Conservation (phyloP, 2,329 filamentous ascomycete species). For the Fusarium torulosum region DNA sequence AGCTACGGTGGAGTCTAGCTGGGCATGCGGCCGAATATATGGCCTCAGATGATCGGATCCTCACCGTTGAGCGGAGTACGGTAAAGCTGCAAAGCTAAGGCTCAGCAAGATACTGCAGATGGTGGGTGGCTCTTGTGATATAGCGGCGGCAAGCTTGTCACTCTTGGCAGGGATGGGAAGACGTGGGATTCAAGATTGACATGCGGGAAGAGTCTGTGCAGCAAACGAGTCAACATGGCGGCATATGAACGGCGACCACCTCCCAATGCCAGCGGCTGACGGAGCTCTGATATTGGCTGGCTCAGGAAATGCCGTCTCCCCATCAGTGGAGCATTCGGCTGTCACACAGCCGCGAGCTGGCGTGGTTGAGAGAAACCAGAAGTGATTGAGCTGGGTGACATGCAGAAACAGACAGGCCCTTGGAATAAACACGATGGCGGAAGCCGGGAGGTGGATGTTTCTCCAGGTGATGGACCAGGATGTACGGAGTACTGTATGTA, state of each 20-base stretch:
- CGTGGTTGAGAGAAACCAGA: conserved; percentile 3
- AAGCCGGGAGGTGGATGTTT: conserved; percentile 33
- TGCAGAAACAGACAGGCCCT: conserved; percentile 40
- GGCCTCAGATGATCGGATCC: conserved; percentile 43
- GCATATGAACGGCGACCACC: conserved; percentile 23
- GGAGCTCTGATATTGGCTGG: conserved; percentile 67
- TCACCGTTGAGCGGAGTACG: conserved; percentile 36
- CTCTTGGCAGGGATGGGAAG: conserved; percentile 31
- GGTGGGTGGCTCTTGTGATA: conserved; percentile 42
- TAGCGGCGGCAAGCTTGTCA: conserved; percentile 44
- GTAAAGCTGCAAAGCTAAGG: conserved; percentile 35
- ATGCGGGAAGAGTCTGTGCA: conserved; percentile 47
- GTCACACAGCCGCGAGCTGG: conserved; percentile 48
- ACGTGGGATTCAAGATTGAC: conserved; percentile 49
- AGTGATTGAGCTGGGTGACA: conserved; percentile 45
- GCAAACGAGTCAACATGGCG: conserved; percentile 31
- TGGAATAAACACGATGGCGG: conserved; percentile 17
- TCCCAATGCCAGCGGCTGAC: conserved; percentile 59
- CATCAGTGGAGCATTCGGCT: conserved; percentile 43
- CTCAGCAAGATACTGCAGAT: conserved; percentile 36
- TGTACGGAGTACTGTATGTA: background rate
- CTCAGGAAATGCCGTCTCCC: conserved; percentile 41
- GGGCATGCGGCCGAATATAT: conserved; percentile 47
- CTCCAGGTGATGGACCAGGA: conserved; percentile 14
- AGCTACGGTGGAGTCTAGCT: conserved; percentile 42